Conservation (phyloP, 192 early-diverging fungal species). For the Coemansia sp. region DNA sequence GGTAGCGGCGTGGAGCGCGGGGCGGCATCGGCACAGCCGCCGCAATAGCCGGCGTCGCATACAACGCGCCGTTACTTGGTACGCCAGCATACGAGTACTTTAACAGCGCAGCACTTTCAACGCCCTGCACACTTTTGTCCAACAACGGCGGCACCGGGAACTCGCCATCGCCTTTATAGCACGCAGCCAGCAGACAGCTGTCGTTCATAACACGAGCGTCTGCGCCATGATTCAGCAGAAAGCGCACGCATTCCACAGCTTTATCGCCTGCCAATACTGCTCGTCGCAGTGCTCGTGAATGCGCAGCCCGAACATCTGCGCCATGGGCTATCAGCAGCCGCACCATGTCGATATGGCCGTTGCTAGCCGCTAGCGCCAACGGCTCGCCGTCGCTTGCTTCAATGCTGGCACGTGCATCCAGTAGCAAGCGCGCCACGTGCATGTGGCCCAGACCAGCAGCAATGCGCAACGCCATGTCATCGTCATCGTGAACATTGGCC, state of each 20-base stretch:
- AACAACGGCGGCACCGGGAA: slow-evolving; percentile 11
- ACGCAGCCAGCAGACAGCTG: slow-evolving; percentile 43
- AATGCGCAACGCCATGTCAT: slow-evolving; percentile 36
- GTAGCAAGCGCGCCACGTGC: slow-evolving; percentile 19
- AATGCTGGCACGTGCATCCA: slow-evolving; percentile 27
- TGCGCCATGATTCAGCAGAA: slow-evolving; percentile 34
- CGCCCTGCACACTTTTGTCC: background rate
- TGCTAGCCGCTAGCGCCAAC: slow-evolving; percentile 32
- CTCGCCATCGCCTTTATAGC: slow-evolving; percentile 45
- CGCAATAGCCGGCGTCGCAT: slow-evolving; percentile 4
- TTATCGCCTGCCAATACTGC: slow-evolving; percentile 47
- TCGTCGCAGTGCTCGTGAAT: slow-evolving; percentile 37
- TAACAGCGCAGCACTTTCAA: slow-evolving; percentile 1
- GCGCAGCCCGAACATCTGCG: slow-evolving; percentile 22
- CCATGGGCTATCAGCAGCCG: slow-evolving; percentile 27
- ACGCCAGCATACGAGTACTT: slow-evolving; percentile 17
- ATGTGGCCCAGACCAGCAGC: slow-evolving; percentile 33
- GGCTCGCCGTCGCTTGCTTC: slow-evolving; percentile 26
- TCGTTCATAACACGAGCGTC: slow-evolving; percentile 26
- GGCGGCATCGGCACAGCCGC: background rate
- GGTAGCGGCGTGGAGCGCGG: slow-evolving; percentile 8
- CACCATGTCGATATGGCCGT: slow-evolving; percentile 12
- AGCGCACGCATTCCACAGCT: slow-evolving; percentile 14
- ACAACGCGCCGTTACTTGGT: slow-evolving; percentile 1
- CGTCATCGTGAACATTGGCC: slow-evolving; percentile 30